Conservation (phyloP, 2,329 filamentous ascomycete genomes). For the Penicillium sp. region DNA sequence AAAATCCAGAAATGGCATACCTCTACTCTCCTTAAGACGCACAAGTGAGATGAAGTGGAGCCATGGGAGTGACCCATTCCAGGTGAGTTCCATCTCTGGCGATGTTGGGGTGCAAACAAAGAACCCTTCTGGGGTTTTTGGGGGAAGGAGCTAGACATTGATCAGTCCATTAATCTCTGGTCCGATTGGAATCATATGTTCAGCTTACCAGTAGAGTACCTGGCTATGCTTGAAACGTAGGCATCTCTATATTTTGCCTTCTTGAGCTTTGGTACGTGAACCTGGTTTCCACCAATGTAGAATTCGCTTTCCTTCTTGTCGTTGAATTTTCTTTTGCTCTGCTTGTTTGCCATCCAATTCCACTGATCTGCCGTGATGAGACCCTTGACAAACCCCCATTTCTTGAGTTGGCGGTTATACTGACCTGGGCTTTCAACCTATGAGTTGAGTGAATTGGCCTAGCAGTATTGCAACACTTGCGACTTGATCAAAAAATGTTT, state of each 20-base stretch:
- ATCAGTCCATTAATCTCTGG: neutral
- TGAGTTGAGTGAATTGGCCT: neutral
- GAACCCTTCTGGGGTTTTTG: conserved; percentile 16
- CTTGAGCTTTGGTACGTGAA: conserved; percentile 2
- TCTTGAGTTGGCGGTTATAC: neutral
- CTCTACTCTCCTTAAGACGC: neutral
- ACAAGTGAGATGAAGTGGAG: conserved; percentile 10
- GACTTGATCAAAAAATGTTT: conserved; percentile 12
- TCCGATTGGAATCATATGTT: neutral
- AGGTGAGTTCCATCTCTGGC: conserved; percentile 8
- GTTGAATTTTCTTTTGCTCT: conserved; percentile 13
- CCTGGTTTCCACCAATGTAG: conserved; percentile 9
- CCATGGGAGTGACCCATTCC: conserved; percentile 18
- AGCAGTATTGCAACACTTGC: conserved; percentile 2
- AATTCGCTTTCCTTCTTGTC: conserved; percentile 20
- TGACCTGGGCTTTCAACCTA: neutral
- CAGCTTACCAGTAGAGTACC: neutral
- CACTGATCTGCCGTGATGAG: neutral
- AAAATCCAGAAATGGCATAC: neutral
- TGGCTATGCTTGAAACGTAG: neutral
- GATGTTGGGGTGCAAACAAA: conserved; percentile 18
- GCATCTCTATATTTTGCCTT: conserved; percentile 3
- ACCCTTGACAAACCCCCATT: neutral
- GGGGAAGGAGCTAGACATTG: neutral
- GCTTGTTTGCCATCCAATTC: conserved; percentile 9